Conservation (phyloP, 257 asterid genomes). For the Mentha longifolia region DNA sequence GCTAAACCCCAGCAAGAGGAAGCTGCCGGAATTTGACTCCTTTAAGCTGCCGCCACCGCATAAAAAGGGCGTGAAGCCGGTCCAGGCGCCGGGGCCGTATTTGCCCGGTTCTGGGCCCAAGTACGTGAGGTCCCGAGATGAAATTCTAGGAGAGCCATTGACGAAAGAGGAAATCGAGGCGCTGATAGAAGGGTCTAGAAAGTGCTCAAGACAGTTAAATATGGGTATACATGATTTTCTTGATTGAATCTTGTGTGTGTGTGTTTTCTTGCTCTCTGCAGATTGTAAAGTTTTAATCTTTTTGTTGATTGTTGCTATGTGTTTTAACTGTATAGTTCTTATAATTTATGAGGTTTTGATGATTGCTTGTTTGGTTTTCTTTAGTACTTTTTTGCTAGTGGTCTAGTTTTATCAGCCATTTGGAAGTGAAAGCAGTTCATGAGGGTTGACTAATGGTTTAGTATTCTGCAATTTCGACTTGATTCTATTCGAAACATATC, state of each 20-base stretch:
- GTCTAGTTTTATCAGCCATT: constrained; percentile 5
- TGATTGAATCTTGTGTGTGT: neutral
- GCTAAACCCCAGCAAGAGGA: constrained; percentile 64
- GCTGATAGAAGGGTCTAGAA: constrained; percentile 58
- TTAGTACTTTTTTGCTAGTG: constrained; percentile 9
- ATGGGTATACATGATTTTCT: constrained; percentile 52
- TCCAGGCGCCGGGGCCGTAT: constrained; percentile 94
- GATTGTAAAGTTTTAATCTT: constrained; percentile 3
- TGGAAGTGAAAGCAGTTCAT: constrained; percentile 1
- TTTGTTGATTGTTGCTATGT: constrained; percentile 7
- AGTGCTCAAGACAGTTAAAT: constrained; percentile 69
- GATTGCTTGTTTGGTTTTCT: constrained; percentile 11
- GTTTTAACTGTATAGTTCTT: constrained; percentile 2
- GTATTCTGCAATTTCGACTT: constrained; percentile 9
- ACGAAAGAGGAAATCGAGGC: constrained; percentile 66
- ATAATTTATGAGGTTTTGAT: constrained; percentile 12
- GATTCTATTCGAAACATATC: neutral
- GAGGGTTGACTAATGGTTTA: neutral
- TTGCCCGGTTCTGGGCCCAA: constrained; percentile 83
- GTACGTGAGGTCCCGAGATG: constrained; percentile 72
- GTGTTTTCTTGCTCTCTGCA: neutral
- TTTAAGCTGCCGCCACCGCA: constrained; percentile 80
- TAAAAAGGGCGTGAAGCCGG: constrained; percentile 94
- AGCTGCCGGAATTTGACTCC: constrained; percentile 84
- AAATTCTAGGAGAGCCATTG: constrained; percentile 79